These are phyloP conservation scores for Daedaleopsis nitida DNA, from an alignment of 768 basidiomycete species.

Conservation along the genomic window DNA sequence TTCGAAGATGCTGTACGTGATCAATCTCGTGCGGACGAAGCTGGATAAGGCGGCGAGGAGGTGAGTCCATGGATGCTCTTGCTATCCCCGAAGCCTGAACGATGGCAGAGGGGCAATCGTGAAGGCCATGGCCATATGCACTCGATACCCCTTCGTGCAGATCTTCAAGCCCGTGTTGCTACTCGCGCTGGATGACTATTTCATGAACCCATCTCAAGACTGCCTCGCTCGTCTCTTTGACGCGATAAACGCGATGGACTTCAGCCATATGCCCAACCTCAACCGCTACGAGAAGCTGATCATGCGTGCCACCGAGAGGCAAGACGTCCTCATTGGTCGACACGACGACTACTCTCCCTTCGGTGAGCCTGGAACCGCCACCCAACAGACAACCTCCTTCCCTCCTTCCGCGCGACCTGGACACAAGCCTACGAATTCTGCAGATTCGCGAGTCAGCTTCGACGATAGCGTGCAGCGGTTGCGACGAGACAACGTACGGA, in stretches of 20 bases:
- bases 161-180: slow-evolving; percentile 97
- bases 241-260: slow-evolving; percentile 89
- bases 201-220: slow-evolving; percentile 84
- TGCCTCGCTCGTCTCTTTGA: slow-evolving; percentile 90
- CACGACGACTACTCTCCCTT: slow-evolving; percentile 44
- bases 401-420: slow-evolving; percentile 3
- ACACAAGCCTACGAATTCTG: slow-evolving; percentile 23
- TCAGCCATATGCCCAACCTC: slow-evolving; percentile 75
- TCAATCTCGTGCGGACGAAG: slow-evolving; percentile 91
- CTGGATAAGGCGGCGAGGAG: slow-evolving; percentile 81
- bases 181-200: slow-evolving; percentile 95
- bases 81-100: neutral
- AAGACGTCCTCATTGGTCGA: slow-evolving; percentile 90
- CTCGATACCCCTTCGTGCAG: slow-evolving; percentile 91
- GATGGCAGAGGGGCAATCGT: slow-evolving; percentile 82
- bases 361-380: slow-evolving; percentile 24
- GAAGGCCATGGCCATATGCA: slow-evolving; percentile 93
- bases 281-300: slow-evolving; percentile 84
- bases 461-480: slow-evolving; percentile 61
- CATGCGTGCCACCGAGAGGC: slow-evolving; percentile 87
- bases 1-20: slow-evolving; percentile 76
- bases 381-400: slow-evolving; percentile 8
- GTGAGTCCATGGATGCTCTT: slow-evolving; percentile 41
- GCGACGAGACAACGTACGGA: slow-evolving; percentile 21
- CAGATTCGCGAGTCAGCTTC: slow-evolving; percentile 66